These are phyloP conservation scores for Solanum hybrid DNA, from an alignment of 305 asterid species.

Conservation along the genomic window DNA sequence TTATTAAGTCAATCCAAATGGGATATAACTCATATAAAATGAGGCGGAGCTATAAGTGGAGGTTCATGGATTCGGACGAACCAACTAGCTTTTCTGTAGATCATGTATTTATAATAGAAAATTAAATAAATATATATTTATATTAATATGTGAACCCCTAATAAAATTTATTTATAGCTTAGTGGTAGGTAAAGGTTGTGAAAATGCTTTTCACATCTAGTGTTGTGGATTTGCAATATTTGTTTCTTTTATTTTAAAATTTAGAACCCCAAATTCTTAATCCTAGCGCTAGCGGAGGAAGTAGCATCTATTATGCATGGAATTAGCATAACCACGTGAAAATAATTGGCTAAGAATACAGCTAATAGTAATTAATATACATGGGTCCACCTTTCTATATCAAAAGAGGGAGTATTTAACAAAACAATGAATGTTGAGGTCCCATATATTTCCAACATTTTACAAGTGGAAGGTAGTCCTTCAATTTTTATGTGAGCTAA, in stretches of 20 bases:
- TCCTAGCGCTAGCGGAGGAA: fast-evolving
- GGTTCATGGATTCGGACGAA: fast-evolving
- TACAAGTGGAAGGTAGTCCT: not conserved
- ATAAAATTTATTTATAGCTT: no score
- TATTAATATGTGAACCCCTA: not conserved
- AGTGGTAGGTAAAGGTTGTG: not conserved
- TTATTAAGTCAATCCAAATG: no score
- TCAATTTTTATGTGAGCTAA: not conserved
- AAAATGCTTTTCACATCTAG: not conserved
- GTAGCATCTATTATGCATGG: not conserved
- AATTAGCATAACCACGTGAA: not conserved
- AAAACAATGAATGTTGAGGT: not conserved
- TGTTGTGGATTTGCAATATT: no score
- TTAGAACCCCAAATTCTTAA: no score
- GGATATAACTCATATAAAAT: no score
- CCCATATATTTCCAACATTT: not conserved
- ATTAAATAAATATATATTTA: no score
- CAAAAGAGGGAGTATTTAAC: not conserved
- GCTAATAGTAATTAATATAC: not conserved
- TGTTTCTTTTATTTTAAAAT: no score
- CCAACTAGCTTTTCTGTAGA: no score
- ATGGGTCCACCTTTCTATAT: not conserved
- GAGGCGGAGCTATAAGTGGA: not conserved
- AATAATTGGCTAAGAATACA: not conserved
- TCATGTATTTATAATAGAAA: not conserved